These are phyloP conservation scores for Trifolium repens DNA, from an alignment of 306 rosid genomes.

Conservation along the genomic window DNA sequence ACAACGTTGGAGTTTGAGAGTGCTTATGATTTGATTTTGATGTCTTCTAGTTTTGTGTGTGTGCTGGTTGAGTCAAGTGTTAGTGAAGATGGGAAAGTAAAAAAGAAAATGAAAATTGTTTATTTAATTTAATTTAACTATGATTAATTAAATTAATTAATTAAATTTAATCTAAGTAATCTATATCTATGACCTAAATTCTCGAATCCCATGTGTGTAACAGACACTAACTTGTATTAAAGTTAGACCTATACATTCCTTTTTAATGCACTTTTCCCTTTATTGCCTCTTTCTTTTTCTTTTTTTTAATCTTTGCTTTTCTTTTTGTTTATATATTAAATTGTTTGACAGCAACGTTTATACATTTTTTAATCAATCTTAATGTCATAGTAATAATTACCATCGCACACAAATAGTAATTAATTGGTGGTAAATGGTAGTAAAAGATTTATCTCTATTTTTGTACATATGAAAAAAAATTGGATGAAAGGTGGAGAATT, in stretches of 20 bases:
- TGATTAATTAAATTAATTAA: background rate
- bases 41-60: slow-evolving; percentile 33
- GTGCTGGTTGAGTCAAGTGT: slow-evolving; percentile 5
- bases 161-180: background rate
- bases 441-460: no score
- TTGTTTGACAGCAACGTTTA: background rate
- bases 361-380: slow-evolving; percentile 1
- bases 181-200: slow-evolving; percentile 31
- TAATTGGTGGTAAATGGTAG: no score
- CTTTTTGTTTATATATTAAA: background rate
- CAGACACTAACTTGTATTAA: slow-evolving; percentile 34
- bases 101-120: background rate
- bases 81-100: slow-evolving; percentile 25
- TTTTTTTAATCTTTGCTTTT: slow-evolving; percentile 43
- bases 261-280: slow-evolving; percentile 54
- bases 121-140: slow-evolving; percentile 14
- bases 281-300: slow-evolving; percentile 49
- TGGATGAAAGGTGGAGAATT: no score
- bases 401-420: background rate
- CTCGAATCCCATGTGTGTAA: slow-evolving; percentile 50
- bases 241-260: slow-evolving; percentile 38
- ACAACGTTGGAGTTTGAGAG: slow-evolving; percentile 44
- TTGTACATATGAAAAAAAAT: no score
- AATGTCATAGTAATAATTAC: slow-evolving; percentile 21
- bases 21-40: slow-evolving; percentile 43